These are phyloP conservation scores for Candida tammaniensis DNA, from an alignment of 805 yeast genomes.

Conservation along the genomic window DNA sequence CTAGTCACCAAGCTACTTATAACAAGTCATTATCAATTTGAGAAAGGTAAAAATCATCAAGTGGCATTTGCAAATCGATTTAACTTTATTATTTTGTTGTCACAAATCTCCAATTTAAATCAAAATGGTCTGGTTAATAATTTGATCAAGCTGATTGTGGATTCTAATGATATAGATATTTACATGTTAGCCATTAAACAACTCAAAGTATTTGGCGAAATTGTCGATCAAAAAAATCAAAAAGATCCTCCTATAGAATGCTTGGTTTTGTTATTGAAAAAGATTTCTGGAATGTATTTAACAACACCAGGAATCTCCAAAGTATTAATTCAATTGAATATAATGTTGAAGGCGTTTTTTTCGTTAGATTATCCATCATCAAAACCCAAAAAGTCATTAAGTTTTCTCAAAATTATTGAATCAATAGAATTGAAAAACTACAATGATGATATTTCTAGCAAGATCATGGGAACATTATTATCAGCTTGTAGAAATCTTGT, in stretches of 20 bases:
- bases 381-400: not conserved
- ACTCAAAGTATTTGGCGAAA: slow-evolving; percentile 17
- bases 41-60: slow-evolving; percentile 22
- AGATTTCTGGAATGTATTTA: slow-evolving; percentile 11
- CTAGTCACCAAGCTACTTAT: slow-evolving; percentile 35
- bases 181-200: slow-evolving; percentile 22
- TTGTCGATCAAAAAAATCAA: slow-evolving; percentile 8
- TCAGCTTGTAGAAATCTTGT: slow-evolving; percentile 1
- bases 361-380: not conserved
- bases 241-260: slow-evolving; percentile 18
- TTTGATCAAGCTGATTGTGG: slow-evolving; percentile 22
- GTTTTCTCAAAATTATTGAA: slow-evolving; percentile 1
- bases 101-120: slow-evolving; percentile 33
- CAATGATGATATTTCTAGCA: slow-evolving; percentile 5
- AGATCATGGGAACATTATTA: slow-evolving; percentile 1
- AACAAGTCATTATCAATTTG: slow-evolving; percentile 34
- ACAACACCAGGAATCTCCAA: slow-evolving; percentile 17
- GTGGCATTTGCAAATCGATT: slow-evolving; percentile 36
- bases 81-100: slow-evolving; percentile 32
- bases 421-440: slow-evolving; percentile 2
- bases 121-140: slow-evolving; percentile 26
- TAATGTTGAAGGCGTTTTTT: slow-evolving; percentile 8
- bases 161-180: slow-evolving; percentile 22
- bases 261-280: slow-evolving; percentile 16
- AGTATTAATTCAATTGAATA: slow-evolving; percentile 15